These are phyloP conservation scores for Acacia acuminata DNA, from an alignment of 306 rosid species.

Conservation along the genomic window DNA sequence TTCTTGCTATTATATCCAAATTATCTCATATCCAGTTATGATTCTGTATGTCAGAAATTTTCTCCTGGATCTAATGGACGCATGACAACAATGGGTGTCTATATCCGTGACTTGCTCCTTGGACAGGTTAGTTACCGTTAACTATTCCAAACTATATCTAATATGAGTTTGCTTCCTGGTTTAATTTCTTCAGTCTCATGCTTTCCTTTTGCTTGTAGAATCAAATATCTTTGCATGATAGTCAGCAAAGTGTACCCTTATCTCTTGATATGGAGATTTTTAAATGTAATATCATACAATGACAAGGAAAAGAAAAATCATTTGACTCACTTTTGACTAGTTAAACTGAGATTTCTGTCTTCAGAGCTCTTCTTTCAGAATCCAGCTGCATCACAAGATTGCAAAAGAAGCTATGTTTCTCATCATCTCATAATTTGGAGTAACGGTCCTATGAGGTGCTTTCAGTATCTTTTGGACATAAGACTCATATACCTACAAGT, in stretches of 20 bases:
- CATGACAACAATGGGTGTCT: constrained; percentile 96
- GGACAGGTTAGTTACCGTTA: constrained; percentile 80
- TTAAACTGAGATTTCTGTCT: constrained; percentile 54
- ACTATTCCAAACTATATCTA: neutral
- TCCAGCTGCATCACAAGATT: constrained; percentile 53
- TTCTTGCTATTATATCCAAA: neutral
- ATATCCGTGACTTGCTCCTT: constrained; percentile 95
- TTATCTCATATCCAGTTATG: constrained; percentile 19
- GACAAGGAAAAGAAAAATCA: constrained; percentile 32
- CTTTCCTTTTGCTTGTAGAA: constrained; percentile 36
- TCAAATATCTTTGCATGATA: constrained; percentile 34
- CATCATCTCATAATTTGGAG: constrained; percentile 51
- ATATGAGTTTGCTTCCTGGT: constrained; percentile 16
- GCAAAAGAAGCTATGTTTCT: constrained; percentile 48
- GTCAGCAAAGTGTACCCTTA: constrained; percentile 18
- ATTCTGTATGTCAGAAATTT: constrained; percentile 72
- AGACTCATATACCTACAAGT: constrained; percentile 40
- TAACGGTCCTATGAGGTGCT: constrained; percentile 57
- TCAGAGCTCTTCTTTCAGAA: constrained; percentile 52
- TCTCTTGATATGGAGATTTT: constrained; percentile 35
- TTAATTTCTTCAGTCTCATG: constrained; percentile 24
- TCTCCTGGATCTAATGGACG: constrained; percentile 98
- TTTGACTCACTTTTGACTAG: constrained; percentile 42
- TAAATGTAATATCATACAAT: constrained; percentile 31
- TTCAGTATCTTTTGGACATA: constrained; percentile 55